phyloP scores from a whole-genome alignment of 2,329 filamentous ascomycete species.

The Colletotrichum orchidophilum region DNA sequence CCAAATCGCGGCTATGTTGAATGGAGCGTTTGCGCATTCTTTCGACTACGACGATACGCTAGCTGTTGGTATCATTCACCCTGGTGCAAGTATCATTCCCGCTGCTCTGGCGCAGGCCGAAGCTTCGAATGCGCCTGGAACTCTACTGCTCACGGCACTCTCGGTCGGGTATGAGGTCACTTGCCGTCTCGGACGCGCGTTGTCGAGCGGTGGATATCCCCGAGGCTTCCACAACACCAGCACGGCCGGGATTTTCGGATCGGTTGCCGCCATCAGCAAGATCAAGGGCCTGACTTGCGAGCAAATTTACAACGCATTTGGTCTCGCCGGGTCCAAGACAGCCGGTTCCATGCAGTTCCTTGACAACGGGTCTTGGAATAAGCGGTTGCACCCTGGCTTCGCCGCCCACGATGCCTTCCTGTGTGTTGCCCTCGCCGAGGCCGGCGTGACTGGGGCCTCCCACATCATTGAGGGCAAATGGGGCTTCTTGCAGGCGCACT shows the following conservation, averaged over 20 bases:
- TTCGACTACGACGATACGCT: constrained; percentile 57
- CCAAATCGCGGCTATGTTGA: constrained; percentile 51
- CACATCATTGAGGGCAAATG: constrained; percentile 38
- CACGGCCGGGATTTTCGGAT: constrained; percentile 40
- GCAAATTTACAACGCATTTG: constrained; percentile 37
- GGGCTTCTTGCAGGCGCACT: constrained; percentile 38
- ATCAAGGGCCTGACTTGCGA: constrained; percentile 35
- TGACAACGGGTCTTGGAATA: constrained; percentile 42
- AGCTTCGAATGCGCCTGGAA: neutral
- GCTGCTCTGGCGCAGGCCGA: constrained; percentile 42
- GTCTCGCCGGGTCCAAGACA: constrained; percentile 39
- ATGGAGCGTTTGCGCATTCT: constrained; percentile 52
- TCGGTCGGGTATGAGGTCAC: constrained; percentile 42
- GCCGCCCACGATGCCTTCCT: constrained; percentile 41
- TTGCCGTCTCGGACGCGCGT: constrained; percentile 38
- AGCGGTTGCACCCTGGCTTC: constrained; percentile 41
- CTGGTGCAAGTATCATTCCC: constrained; percentile 50
- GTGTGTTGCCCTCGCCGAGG: constrained; percentile 38
- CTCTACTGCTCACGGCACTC: constrained; percentile 19
- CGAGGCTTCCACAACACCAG: constrained; percentile 41
- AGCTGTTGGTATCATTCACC: constrained; percentile 50
- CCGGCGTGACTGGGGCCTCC: constrained; percentile 38
- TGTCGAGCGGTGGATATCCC: constrained; percentile 38
- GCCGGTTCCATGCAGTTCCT: constrained; percentile 43
- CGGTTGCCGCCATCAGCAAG: constrained; percentile 39